Evolutionary conservation across 257 asterid species (phyloP).

Genomic region (Echites panduratus): DNA sequence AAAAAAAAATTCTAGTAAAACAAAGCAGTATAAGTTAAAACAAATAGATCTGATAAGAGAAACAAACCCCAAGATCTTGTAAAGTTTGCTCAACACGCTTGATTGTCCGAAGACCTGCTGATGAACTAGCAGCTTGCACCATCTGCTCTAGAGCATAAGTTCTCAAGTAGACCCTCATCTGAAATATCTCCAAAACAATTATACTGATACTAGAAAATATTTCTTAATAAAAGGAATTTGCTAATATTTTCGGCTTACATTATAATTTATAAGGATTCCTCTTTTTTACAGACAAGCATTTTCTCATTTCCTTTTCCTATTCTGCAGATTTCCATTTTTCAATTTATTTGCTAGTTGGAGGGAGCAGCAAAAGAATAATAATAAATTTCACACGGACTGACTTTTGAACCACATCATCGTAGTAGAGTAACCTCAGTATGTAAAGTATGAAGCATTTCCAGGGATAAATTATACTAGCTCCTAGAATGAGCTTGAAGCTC

Average conservation of each 20-base stretch:
- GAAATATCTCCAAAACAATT: slow-evolving; percentile 33
- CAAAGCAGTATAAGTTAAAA: slow-evolving; percentile 1
- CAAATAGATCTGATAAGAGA: slow-evolving; percentile 16
- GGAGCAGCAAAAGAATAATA: background rate
- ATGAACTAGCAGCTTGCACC: slow-evolving; percentile 99
- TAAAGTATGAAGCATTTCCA: background rate
- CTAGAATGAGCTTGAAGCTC: background rate
- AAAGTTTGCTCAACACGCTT: slow-evolving; percentile 94
- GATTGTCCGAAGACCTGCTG: slow-evolving; percentile 93
- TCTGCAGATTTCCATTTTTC: background rate
- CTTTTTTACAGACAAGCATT: background rate
- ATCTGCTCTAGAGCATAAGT: slow-evolving; percentile 87
- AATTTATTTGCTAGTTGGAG: background rate
- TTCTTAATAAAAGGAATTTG: background rate
- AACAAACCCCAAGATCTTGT: slow-evolving; percentile 95
- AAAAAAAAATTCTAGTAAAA: background rate
- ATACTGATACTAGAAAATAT: background rate
- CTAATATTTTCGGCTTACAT: background rate
- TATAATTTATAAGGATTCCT: background rate
- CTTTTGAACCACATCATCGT: background rate
- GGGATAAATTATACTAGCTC: background rate
- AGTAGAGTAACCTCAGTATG: background rate
- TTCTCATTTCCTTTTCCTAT: background rate
- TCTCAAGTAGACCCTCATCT: slow-evolving; percentile 86
- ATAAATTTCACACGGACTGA: background rate